Evolutionary conservation across 495 filamentous ascomycete genomes (phyloP).

Genomic region (Stereocaulon alpinum): DNA sequence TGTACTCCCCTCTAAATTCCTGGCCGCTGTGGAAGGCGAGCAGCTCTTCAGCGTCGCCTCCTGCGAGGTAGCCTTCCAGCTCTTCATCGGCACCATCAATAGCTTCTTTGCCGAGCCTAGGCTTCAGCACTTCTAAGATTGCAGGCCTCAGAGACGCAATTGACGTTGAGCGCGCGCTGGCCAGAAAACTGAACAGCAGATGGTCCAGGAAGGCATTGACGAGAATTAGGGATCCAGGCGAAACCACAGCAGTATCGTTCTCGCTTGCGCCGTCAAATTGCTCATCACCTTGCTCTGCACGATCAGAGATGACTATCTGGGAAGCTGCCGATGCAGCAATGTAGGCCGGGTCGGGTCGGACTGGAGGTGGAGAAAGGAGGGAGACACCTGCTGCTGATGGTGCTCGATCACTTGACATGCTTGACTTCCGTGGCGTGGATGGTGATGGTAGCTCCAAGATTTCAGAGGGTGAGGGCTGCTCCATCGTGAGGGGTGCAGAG

Average conservation of each 20-base stretch:
- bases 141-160: constrained; percentile 70
- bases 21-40: constrained; percentile 43
- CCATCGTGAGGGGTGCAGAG: constrained; percentile 5
- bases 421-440: constrained; percentile 13
- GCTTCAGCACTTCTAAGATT: constrained; percentile 77
- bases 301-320: constrained; percentile 82
- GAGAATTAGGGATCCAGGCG: constrained; percentile 61
- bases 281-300: constrained; percentile 63
- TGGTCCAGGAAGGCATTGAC: constrained; percentile 94
- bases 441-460: constrained; percentile 12
- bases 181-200: constrained; percentile 78
- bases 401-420: constrained; percentile 25
- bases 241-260: constrained; percentile 58
- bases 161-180: constrained; percentile 69
- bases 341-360: constrained; percentile 74
- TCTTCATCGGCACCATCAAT: constrained; percentile 85
- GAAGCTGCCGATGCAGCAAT: constrained; percentile 83
- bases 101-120: constrained; percentile 76
- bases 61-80: constrained; percentile 74
- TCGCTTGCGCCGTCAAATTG: constrained; percentile 56
- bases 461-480: constrained; percentile 13
- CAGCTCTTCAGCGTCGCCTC: constrained; percentile 56
- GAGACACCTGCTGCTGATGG: constrained; percentile 29
- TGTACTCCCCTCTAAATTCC: constrained; percentile 54
- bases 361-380: constrained; percentile 53